phyloP scores from a whole-genome alignment of 352 stramenopile genomes.

The Chrysophaeum taylorii region DNA sequence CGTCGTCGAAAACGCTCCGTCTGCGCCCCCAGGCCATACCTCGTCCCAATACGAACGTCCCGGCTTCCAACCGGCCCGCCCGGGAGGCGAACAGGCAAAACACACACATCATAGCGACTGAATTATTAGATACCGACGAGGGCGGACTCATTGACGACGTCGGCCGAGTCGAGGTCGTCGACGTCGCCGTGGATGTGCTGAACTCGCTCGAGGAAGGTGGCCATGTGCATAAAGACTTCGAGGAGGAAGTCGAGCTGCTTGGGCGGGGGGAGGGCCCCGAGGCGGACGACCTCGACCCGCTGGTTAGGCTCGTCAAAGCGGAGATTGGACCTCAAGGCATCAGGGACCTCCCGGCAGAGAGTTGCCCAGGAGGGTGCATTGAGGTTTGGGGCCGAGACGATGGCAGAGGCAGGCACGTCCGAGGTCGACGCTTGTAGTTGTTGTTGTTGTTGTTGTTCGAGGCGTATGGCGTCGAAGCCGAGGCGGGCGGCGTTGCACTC shows the following conservation, averaged over 20 bases:
- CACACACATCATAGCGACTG: too few species aligned
- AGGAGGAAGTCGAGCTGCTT: constrained; percentile 15
- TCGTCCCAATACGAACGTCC: too few species aligned
- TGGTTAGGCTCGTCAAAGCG: constrained; percentile 2
- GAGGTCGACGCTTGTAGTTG: too few species aligned
- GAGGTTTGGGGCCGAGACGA: neutral
- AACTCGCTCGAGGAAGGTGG: constrained; percentile 7
- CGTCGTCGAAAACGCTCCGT: too few species aligned
- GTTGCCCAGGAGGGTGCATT: neutral
- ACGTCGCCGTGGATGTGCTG: too few species aligned
- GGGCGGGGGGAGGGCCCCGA: neutral
- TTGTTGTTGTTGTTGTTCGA: neutral
- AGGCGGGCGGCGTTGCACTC: constrained; percentile 1
- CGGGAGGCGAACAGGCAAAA: too few species aligned
- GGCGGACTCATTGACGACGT: neutral
- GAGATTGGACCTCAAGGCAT: neutral
- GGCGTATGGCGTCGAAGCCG: neutral
- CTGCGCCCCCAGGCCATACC: too few species aligned
- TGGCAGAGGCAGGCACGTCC: neutral
- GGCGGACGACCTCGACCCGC: neutral
- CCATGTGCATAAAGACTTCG: neutral
- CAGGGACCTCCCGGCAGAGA: neutral
- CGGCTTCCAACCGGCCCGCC: too few species aligned
- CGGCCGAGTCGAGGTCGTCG: neutral
- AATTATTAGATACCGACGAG: too few species aligned